Percentiles rank a stretch among this genome's conserved stretches.
These are phyloP conservation scores for Microbotryum scabiosae DNA, from an alignment of 1,284 basidiomycete genomes.

Conservation along the genomic window DNA sequence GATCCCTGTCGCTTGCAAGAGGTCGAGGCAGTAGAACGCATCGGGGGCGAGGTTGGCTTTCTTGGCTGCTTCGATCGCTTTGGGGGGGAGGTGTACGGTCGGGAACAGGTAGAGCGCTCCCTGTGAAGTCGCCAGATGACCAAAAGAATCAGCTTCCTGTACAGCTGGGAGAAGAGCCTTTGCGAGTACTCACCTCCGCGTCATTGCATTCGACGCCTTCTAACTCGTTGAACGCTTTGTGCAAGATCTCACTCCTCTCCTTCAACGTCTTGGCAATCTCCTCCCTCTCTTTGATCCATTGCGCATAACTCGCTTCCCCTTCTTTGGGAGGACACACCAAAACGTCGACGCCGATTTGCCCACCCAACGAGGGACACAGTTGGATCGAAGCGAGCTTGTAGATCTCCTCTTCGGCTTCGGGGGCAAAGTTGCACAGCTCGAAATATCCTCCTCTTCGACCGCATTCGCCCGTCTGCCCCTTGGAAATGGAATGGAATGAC, in stretches of 20 bases:
- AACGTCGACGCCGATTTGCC: conserved; percentile 84
- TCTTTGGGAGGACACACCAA: conserved; percentile 74
- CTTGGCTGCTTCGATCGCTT: conserved; percentile 64
- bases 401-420: conserved; percentile 68
- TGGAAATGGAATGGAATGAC: conserved; percentile 91
- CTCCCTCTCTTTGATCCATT: conserved; percentile 74
- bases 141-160: neutral
- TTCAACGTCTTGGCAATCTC: conserved; percentile 65
- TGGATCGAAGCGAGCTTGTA: conserved; percentile 90
- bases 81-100: conserved; percentile 57
- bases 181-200: conserved; percentile 44
- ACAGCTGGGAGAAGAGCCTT: neutral
- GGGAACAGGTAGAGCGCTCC: conserved; percentile 88
- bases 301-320: conserved; percentile 63
- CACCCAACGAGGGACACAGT: conserved; percentile 77
- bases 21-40: conserved; percentile 70
- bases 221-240: conserved; percentile 62
- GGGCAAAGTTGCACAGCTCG: conserved; percentile 69
- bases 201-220: conserved; percentile 76
- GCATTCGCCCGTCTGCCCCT: conserved; percentile 89
- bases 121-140: conserved; percentile 40
- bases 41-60: conserved; percentile 69
- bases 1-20: conserved; percentile 83
- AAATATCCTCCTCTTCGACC: conserved; percentile 90
- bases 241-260: conserved; percentile 63